Conservation (phyloP, 2,329 filamentous ascomycete species). For the Cladosporium sp. region DNA sequence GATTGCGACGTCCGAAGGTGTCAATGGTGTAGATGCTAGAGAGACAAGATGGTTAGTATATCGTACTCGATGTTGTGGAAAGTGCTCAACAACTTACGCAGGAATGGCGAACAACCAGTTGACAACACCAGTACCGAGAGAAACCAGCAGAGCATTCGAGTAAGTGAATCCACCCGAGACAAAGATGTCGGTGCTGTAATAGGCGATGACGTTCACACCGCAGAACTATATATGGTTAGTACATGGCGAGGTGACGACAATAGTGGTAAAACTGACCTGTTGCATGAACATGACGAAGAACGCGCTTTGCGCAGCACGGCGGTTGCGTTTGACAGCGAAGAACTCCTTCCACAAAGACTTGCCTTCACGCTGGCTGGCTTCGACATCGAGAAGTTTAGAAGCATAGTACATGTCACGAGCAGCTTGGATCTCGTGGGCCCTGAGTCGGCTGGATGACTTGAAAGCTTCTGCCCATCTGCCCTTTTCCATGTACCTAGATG, state of each 20-base stretch:
- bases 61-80: neutral
- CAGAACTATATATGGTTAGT: conserved; percentile 19
- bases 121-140: conserved; percentile 35
- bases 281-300: conserved; percentile 40
- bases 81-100: conserved; percentile 1
- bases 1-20: conserved; percentile 46
- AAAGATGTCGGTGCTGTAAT: conserved; percentile 36
- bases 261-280: conserved; percentile 26
- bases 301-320: conserved; percentile 35
- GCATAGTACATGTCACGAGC: conserved; percentile 45
- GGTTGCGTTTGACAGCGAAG: conserved; percentile 35
- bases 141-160: conserved; percentile 32
- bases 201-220: conserved; percentile 35
- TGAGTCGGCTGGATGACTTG: conserved; percentile 36
- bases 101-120: conserved; percentile 31
- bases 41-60: neutral
- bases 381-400: conserved; percentile 38
- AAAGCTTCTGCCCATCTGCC: conserved; percentile 40
- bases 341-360: conserved; percentile 43
- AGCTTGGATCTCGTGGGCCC: conserved; percentile 40
- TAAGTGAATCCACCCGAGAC: conserved; percentile 28
- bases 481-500: conserved; percentile 40
- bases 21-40: conserved; percentile 43
- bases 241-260: neutral
- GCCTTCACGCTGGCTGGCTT: conserved; percentile 36